A percentile compares a stretch with the other conserved stretches of the same genome.
Conservation (phyloP, 176 grass and related monocot genomes). For the Thinopyrum elongatum region DNA sequence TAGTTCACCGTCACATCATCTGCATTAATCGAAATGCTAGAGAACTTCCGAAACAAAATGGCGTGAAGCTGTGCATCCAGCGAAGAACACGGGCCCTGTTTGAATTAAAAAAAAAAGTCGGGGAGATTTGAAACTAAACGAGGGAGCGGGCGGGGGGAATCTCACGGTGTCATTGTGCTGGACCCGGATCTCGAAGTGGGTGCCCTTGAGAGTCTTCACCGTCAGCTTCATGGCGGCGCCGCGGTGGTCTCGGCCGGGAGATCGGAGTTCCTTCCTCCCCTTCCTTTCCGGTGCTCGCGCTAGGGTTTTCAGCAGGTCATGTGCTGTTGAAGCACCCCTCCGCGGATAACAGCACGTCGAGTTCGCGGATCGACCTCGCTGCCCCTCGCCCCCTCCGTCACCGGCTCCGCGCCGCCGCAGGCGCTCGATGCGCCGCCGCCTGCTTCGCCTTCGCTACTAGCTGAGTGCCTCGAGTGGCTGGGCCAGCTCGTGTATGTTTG, state of each 20-base stretch:
- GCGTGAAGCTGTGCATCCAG: not conserved
- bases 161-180: conserved; percentile 78
- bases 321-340: not conserved
- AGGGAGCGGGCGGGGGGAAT: not conserved
- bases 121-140: not conserved
- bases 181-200: conserved; percentile 83
- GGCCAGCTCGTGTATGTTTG: not conserved
- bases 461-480: not conserved
- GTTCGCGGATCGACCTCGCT: not conserved
- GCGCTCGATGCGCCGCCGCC: conserved; percentile 9
- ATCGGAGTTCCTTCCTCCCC: not conserved
- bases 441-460: not conserved
- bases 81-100: not conserved
- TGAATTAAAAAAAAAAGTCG: not conserved
- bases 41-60: not conserved
- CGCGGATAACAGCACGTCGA: not conserved
- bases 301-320: conserved; percentile 41
- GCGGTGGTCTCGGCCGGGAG: not conserved
- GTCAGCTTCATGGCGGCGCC: conserved; percentile 71
- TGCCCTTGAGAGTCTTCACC: conserved; percentile 92
- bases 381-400: not conserved
- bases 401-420: not conserved
- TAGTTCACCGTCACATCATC: not conserved
- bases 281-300: not conserved
- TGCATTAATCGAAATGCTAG: conserved; percentile 3